These are phyloP conservation scores for Mayamaea pseudoterrestris DNA, from an alignment of 108 stramenopile genomes.

Conservation along the genomic window DNA sequence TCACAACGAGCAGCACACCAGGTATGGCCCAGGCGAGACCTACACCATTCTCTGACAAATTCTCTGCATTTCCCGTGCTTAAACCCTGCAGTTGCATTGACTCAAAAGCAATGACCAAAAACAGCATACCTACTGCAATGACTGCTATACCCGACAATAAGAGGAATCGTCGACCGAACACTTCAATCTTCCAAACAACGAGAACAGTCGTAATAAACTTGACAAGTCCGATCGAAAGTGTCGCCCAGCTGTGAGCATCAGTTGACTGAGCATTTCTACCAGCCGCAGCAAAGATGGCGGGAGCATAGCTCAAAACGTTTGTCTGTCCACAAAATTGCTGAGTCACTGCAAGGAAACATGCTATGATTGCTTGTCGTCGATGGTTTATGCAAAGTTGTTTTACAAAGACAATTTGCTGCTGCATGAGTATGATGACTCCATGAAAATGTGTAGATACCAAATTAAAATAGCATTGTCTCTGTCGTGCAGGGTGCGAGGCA, in stretches of 20 bases:
- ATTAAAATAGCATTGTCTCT: no score
- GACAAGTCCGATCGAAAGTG: conserved; percentile 38
- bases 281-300: conserved; percentile 48
- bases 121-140: conserved; percentile 30
- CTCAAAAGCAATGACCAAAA: conserved; percentile 30
- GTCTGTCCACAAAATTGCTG: conserved; percentile 76
- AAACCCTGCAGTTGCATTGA: no score
- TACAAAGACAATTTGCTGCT: neutral
- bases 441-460: no score
- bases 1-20: conserved; percentile 47
- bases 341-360: conserved; percentile 37
- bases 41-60: no score
- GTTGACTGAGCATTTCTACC: conserved; percentile 2
- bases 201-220: conserved; percentile 51
- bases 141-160: conserved; percentile 33
- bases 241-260: conserved; percentile 18
- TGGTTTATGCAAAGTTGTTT: neutral
- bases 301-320: conserved; percentile 50
- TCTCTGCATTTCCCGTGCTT: no score
- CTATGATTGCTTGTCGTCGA: conserved; percentile 31
- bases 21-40: conserved; percentile 21
- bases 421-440: no score
- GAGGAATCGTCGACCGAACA: conserved; percentile 33
- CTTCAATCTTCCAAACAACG: conserved; percentile 52
- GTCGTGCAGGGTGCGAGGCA: no score